A percentile compares a stretch with the other conserved stretches of the same genome.
Conservation (phyloP, 2,329 filamentous ascomycete species). For the Raffaelea deltoideospora region DNA sequence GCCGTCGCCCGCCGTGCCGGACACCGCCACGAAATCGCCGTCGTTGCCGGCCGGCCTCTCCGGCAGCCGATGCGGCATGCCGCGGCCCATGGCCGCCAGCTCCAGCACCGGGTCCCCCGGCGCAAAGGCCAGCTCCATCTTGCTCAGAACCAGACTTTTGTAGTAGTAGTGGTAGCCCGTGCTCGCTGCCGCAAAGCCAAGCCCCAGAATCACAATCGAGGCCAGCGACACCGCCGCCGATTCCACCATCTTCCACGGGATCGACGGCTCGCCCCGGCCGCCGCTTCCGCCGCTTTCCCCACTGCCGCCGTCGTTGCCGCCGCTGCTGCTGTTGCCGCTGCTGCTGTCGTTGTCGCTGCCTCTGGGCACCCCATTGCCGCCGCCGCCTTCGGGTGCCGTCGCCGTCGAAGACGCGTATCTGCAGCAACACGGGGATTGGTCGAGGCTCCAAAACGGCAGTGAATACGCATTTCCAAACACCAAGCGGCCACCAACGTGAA, state of each 20-base stretch:
- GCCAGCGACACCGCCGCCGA: conserved; percentile 61
- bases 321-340: neutral
- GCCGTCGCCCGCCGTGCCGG: no score
- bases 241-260: conserved; percentile 52
- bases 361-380: no score
- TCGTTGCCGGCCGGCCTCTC: conserved; percentile 1
- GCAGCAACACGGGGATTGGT: no score
- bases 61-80: conserved; percentile 24
- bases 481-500: no score
- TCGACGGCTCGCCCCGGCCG: no score
- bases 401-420: neutral
- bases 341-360: neutral
- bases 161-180: conserved; percentile 73
- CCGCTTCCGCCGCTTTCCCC: neutral
- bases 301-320: neutral
- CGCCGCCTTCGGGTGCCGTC: neutral
- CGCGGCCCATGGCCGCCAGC: conserved; percentile 52
- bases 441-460: no score
- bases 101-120: conserved; percentile 84
- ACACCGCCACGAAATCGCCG: conserved; percentile 19
- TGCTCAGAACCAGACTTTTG: conserved; percentile 78
- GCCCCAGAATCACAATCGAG: conserved; percentile 56
- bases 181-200: conserved; percentile 49
- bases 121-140: conserved; percentile 84
- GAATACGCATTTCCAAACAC: no score